Conservation (phyloP, 2,329 filamentous ascomycete species). For the Calonectria crousiana region DNA sequence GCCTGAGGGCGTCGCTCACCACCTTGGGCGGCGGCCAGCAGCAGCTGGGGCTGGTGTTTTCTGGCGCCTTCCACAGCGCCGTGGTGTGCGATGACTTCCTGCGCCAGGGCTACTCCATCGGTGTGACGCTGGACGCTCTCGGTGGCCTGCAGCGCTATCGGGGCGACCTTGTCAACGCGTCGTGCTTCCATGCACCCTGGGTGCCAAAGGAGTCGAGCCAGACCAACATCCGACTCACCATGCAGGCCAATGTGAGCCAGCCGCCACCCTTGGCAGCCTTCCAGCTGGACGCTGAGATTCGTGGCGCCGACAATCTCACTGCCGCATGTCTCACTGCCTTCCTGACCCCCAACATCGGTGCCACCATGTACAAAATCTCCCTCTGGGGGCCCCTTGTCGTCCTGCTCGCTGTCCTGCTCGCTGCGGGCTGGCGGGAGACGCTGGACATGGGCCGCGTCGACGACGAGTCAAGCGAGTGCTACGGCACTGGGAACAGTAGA, state of each 20-base stretch:
- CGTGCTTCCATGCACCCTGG: slow-evolving; percentile 12
- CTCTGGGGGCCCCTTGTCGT: slow-evolving; percentile 31
- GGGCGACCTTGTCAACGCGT: slow-evolving; percentile 32
- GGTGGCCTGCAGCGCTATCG: slow-evolving; percentile 32
- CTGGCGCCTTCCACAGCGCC: background rate
- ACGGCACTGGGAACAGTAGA: background rate
- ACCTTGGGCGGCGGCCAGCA: background rate
- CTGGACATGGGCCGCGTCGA: slow-evolving; percentile 12
- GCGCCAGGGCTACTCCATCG: slow-evolving; percentile 23
- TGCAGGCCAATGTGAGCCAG: slow-evolving; percentile 45
- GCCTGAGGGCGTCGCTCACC: slow-evolving; percentile 20
- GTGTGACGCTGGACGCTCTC: slow-evolving; percentile 31
- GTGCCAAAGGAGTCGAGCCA: background rate
- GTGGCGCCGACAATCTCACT: slow-evolving; percentile 29
- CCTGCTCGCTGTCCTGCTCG: slow-evolving; percentile 30
- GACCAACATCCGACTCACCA: background rate
- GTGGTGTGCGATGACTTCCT: slow-evolving; percentile 20
- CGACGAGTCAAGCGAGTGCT: slow-evolving; percentile 27
- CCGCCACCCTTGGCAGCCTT: slow-evolving; percentile 35
- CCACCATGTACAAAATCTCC: background rate
- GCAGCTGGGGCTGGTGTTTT: background rate
- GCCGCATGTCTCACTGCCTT: slow-evolving; percentile 29
- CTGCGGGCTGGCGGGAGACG: slow-evolving; percentile 33
- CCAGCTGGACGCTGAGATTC: slow-evolving; percentile 30
- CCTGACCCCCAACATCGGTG: slow-evolving; percentile 35